phyloP scores from a whole-genome alignment of 129 eudicot species.

The Kitagawia praeruptora region DNA sequence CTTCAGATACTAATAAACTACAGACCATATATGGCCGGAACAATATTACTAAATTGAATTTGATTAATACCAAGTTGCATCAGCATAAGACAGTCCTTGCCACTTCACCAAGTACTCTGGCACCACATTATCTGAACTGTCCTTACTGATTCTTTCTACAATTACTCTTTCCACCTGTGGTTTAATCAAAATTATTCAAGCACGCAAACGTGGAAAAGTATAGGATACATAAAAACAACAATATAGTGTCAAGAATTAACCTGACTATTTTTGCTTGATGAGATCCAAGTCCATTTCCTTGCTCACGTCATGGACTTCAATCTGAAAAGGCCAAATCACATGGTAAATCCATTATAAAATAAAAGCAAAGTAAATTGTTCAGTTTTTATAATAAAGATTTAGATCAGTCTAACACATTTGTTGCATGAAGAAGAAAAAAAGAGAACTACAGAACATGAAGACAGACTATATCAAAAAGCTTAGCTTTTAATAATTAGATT shows the following conservation, averaged over 20 bases:
- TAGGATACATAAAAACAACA: slow-evolving; percentile 3
- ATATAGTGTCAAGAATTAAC: slow-evolving; percentile 23
- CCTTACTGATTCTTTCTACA: slow-evolving; percentile 69
- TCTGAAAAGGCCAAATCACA: slow-evolving; percentile 29
- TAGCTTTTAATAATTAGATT: too few relatives aligned
- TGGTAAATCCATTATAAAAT: neutral
- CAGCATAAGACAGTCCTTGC: slow-evolving; percentile 99
- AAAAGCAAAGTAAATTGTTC: too few relatives aligned
- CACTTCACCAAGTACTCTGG: slow-evolving; percentile 96
- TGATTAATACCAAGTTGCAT: slow-evolving; percentile 81
- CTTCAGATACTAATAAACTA: neutral
- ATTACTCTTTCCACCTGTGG: slow-evolving; percentile 90
- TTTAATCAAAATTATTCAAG: slow-evolving; percentile 5
- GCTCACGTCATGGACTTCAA: slow-evolving; percentile 97
- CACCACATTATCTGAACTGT: slow-evolving; percentile 41
- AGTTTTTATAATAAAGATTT: too few relatives aligned
- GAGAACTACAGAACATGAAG: too few relatives aligned
- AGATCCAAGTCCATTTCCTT: slow-evolving; percentile 99
- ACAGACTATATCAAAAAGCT: too few relatives aligned
- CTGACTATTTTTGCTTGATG: slow-evolving; percentile 90
- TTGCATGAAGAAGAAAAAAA: too few relatives aligned
- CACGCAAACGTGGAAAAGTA: neutral
- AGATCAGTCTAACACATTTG: too few relatives aligned
- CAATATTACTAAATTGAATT: neutral
- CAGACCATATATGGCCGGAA: too few relatives aligned